A percentile compares a stretch with the other conserved stretches of the same genome.
phyloP scores from a whole-genome alignment of 2,329 filamentous ascomycete genomes.

The Monosporascus sp. region DNA sequence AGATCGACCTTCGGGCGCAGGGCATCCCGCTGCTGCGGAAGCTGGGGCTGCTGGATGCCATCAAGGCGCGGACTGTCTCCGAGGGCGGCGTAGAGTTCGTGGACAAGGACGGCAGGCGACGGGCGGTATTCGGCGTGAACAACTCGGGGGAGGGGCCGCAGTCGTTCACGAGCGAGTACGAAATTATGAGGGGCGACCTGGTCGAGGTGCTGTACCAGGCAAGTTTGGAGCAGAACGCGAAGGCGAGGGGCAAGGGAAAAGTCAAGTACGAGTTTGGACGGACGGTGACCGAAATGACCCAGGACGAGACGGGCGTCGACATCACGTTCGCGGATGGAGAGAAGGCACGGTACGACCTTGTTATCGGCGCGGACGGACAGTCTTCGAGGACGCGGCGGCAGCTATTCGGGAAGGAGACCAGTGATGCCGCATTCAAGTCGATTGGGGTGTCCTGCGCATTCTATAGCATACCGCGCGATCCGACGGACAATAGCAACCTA shows the following conservation, averaged over 20 bases:
- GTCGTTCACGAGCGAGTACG: constrained; percentile 48
- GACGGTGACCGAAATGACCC: constrained; percentile 21
- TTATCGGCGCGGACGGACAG: constrained; percentile 52
- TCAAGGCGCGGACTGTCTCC: constrained; percentile 33
- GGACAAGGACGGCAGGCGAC: constrained; percentile 30
- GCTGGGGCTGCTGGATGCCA: constrained; percentile 34
- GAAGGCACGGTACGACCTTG: constrained; percentile 39
- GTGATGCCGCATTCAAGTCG: constrained; percentile 20
- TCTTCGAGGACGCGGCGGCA: constrained; percentile 41
- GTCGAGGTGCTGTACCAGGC: constrained; percentile 42
- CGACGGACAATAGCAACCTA: constrained; percentile 21
- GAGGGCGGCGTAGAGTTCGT: constrained; percentile 45
- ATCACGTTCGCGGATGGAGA: constrained; percentile 40
- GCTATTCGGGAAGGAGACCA: constrained; percentile 25
- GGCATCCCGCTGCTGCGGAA: constrained; percentile 33
- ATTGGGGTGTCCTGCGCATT: constrained; percentile 31
- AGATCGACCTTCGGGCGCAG: constrained; percentile 41
- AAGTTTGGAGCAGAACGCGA: constrained; percentile 20
- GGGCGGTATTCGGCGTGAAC: constrained; percentile 36
- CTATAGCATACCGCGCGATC: constrained; percentile 32
- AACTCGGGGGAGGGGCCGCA: constrained; percentile 37
- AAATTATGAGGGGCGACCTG: constrained; percentile 56
- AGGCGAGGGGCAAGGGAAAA: constrained; percentile 13
- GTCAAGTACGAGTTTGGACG: constrained; percentile 29
- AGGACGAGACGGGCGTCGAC: constrained; percentile 25